Percentiles rank a stretch among this genome's conserved stretches.
These are phyloP conservation scores for Sporothrix brunneoviolacea DNA, from an alignment of 2,329 filamentous ascomycete genomes.

Conservation along the genomic window DNA sequence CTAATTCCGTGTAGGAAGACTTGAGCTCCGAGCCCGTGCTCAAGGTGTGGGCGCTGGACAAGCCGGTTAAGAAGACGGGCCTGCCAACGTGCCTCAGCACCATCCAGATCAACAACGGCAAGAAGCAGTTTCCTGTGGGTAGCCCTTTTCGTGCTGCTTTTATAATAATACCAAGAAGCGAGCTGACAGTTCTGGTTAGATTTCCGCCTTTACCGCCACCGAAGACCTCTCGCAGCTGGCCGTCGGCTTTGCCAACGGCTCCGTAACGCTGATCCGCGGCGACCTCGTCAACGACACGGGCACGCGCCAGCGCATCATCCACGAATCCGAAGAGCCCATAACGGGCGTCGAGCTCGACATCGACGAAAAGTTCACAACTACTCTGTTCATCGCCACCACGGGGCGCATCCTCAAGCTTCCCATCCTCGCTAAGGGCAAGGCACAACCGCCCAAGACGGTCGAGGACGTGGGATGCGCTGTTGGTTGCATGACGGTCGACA, in stretches of 20 bases:
- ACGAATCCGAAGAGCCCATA: slow-evolving; percentile 93
- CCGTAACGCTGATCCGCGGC: slow-evolving; percentile 86
- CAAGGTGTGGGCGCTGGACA: slow-evolving; percentile 97
- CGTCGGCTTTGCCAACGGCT: slow-evolving; percentile 91
- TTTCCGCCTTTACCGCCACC: slow-evolving; percentile 81
- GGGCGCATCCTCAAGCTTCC: slow-evolving; percentile 78
- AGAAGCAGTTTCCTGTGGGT: slow-evolving; percentile 83
- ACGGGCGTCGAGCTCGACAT: slow-evolving; percentile 77
- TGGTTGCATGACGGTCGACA: slow-evolving; percentile 91
- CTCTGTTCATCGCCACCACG: slow-evolving; percentile 87
- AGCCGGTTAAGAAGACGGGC: slow-evolving; percentile 87
- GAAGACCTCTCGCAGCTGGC: slow-evolving; percentile 89
- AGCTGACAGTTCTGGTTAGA: no score
- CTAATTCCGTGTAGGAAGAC: slow-evolving; percentile 57
- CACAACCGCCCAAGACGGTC: slow-evolving; percentile 77
- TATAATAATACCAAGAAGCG: no score
- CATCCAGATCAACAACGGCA: slow-evolving; percentile 77
- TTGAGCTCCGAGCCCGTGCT: slow-evolving; percentile 78
- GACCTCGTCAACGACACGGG: slow-evolving; percentile 94
- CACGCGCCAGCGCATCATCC: slow-evolving; percentile 86
- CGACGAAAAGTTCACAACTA: slow-evolving; percentile 60
- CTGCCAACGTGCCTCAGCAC: slow-evolving; percentile 83
- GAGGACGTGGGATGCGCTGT: slow-evolving; percentile 86
- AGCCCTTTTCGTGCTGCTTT: neutral
- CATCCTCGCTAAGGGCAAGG: slow-evolving; percentile 82